Percentiles rank a stretch among this genome's conserved stretches.
Evolutionary conservation across 2,329 filamentous ascomycete species (phyloP).

Genomic region (Neopestalotiopsis rosae): DNA sequence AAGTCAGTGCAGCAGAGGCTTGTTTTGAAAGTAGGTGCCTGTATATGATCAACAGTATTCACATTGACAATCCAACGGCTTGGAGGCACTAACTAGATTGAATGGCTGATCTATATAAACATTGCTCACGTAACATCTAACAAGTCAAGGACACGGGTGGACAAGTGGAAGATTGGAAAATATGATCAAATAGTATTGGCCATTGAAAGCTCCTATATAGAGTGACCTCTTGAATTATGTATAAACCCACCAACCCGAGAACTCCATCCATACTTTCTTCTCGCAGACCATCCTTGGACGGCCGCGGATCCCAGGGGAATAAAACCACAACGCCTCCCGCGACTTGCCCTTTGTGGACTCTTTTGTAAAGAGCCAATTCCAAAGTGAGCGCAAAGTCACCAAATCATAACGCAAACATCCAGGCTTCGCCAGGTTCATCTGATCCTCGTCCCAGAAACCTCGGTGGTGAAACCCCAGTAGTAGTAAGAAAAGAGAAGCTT

Average conservation of each 20-base stretch:
- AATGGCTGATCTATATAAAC: too few species aligned
- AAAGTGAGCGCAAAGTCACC: background rate
- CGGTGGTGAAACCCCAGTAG: background rate
- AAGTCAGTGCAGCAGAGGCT: too few species aligned
- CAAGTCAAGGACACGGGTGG: background rate
- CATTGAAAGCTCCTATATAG: background rate
- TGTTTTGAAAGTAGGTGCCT: too few species aligned
- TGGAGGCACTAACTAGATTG: too few species aligned
- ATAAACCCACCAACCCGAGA: background rate
- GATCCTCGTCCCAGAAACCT: background rate
- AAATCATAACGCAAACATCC: background rate
- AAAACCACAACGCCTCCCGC: background rate
- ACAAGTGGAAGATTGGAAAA: too few species aligned
- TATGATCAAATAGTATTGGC: background rate
- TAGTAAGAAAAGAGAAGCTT: background rate
- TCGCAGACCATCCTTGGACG: background rate
- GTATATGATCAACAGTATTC: too few species aligned
- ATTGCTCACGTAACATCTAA: too few species aligned
- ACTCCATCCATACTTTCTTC: conserved; percentile 1
- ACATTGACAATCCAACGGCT: too few species aligned
- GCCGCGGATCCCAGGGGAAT: background rate
- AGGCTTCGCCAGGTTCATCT: background rate
- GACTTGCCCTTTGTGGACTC: conserved; percentile 4
- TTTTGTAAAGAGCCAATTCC: background rate
- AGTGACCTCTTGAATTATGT: background rate